phyloP scores from a whole-genome alignment of 2,329 filamentous ascomycete genomes.

The Pleochaeta shiraiana region DNA sequence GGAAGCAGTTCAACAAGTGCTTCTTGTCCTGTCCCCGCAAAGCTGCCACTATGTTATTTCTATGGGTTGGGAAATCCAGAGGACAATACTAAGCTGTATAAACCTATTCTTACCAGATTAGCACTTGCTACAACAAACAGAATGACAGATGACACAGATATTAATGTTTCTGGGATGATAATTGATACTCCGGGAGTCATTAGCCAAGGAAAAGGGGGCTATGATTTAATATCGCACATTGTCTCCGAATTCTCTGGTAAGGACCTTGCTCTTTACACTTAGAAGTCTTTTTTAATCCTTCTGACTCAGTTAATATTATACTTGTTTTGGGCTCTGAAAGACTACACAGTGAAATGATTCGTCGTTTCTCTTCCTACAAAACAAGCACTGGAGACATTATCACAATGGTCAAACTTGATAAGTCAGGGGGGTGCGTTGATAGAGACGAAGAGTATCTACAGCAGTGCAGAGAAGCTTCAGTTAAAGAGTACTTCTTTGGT shows the following conservation, averaged over 20 bases:
- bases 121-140: constrained; percentile 59
- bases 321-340: constrained; percentile 62
- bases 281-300: constrained; percentile 6
- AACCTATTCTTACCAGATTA: constrained; percentile 50
- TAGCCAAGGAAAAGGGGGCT: constrained; percentile 39
- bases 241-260: constrained; percentile 43
- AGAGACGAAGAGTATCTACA: constrained; percentile 56
- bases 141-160: constrained; percentile 50
- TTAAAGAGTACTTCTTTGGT: constrained; percentile 91
- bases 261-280: constrained; percentile 11
- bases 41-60: constrained; percentile 78
- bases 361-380: constrained; percentile 37
- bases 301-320: constrained; percentile 45
- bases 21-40: constrained; percentile 70
- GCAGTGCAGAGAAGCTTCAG: constrained; percentile 47
- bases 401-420: constrained; percentile 55
- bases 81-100: constrained; percentile 51
- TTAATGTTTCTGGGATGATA: constrained; percentile 55
- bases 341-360: constrained; percentile 51
- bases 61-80: constrained; percentile 56
- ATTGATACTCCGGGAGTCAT: constrained; percentile 63
- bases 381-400: constrained; percentile 44
- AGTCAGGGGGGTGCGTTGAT: constrained; percentile 67
- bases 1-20: constrained; percentile 81
- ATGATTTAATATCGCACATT: constrained; percentile 67